Base-by-base conservation (phyloP, 2,329 filamentous ascomycete species). In the Sporothrix inflata region DNA sequence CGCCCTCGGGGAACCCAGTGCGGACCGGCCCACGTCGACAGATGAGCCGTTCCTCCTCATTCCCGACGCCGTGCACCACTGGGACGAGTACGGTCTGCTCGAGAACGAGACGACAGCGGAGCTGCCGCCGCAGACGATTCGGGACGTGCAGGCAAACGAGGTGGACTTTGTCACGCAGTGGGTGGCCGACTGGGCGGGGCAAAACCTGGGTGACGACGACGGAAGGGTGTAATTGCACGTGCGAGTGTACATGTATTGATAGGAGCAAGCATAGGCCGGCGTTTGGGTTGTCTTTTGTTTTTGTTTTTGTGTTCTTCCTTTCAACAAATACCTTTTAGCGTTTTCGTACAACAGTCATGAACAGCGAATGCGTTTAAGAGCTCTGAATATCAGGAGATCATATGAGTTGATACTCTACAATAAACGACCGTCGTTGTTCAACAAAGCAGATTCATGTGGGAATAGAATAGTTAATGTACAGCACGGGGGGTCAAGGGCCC, bases 41-140 rank as follows among this genome's bases (percentile, higher is more conserved):
- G 85, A 84, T 65, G 87, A 94, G 82, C 93, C 93, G 0, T 92
- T 91, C 74, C 85, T 93, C n/a, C 78, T 95, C 61, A 93, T 97
- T 61, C 82, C 85, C n/a, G 92, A 88, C 0, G 75, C 75, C 12
- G 92, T 94, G 24, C 93, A 97, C 79, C 92, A 95, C 78, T 96
- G 92, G 91, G 91, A 93, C 75, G 90, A 91, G 81, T 91, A 91
- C 75, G 89, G 90, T 0, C 76, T 92, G n/a, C 88, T 90, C 67
- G 79, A 83, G 0, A 90, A 90, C 72, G 84, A 92, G 78, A 90
- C 90, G 0, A 75, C 73, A n/a, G 57, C 73, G 4, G 73, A 73
- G 9, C 71, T 76, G 71, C 75, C 75, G 55, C 75, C 75, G 12
- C 4, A 57, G 47, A 61, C 72, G 1, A 68, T 76, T 21, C 69